Conservation (phyloP, 306 rosid species). For the Pterocarpus santalinus region DNA sequence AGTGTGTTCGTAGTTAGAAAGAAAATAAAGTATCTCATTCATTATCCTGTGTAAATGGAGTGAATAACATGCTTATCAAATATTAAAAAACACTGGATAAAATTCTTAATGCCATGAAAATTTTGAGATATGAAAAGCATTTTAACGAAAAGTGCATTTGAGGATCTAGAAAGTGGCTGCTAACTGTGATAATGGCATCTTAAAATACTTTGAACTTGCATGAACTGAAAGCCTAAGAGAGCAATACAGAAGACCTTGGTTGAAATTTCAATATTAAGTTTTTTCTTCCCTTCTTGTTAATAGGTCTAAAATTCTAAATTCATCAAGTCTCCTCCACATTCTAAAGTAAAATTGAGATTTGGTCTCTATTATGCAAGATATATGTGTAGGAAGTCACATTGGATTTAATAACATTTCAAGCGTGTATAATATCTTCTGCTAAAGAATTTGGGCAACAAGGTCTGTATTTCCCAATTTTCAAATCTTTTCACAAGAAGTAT, state of each 20-base stretch:
- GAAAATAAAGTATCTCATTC: conserved; percentile 13
- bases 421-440: background rate
- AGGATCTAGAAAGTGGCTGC: background rate
- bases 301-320: conserved; percentile 21
- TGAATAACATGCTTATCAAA: conserved; percentile 3
- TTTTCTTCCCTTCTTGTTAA: background rate
- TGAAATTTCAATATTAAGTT: conserved; percentile 19
- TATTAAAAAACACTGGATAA: conserved; percentile 24
- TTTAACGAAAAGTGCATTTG: conserved; percentile 18
- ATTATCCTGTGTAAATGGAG: background rate
- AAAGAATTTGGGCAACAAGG: background rate
- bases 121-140: conserved; percentile 30
- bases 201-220: conserved; percentile 11
- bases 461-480: background rate
- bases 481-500: background rate
- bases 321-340: conserved; percentile 12
- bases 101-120: conserved; percentile 20
- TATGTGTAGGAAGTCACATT: conserved; percentile 3
- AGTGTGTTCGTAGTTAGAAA: conserved; percentile 42
- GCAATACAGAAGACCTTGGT: no score
- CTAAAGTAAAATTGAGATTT: background rate
- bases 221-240: background rate
- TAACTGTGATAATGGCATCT: background rate
- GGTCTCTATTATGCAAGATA: conserved; percentile 15
- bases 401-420: background rate